Base-by-base conservation (phyloP, 192 early-diverging fungal species). In the Geosiphon pyriformis region DNA sequence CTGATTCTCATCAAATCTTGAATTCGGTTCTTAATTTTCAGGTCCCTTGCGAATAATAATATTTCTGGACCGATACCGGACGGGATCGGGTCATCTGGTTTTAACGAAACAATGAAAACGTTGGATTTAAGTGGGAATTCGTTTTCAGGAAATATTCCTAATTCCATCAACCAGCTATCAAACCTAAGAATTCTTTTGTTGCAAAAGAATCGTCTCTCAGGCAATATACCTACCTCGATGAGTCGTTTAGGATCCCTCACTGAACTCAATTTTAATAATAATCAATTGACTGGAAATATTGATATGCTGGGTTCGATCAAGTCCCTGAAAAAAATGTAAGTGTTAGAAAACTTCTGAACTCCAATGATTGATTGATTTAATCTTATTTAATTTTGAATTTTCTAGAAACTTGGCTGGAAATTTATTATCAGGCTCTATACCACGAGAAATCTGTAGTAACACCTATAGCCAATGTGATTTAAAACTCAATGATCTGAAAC, bases 271-370 rank as follows among this genome's bases (percentile, higher is more conserved):
- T 26, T 65, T 1, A 17, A 63, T 30, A 30, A 51, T 56, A 66
- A 66, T 46, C 18, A 66, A 22, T 46, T 66, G 32, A 42, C 10
- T 29, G 64, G 64, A 29, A 31, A 20, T 30, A 66, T 66, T 42
- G 64, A 42, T 15, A 1, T 12, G 20, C 15, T 66, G 15, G 64
- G 64, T 12, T 3, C 7, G 1, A 0, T 66, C 7, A 30, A 54
- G 37, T 10, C 6, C 0, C 29, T 66, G 25, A 18, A 0, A 0
- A 31, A 0, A 37, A 33, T 66, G 64, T 66, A 66, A 55, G 64
- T 64, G 20, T 47, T 49, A 29, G 11, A 18, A 22, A 7, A 26
- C 29, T 49, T 25, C 31, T 50, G 4, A 8, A 26, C 53, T 55
- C n/a, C n/a, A n/a, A n/a, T 55, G 53, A 55, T 22, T n/a, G 4